phyloP scores from a whole-genome alignment of 352 stramenopile species.

The Pythium rhizo-oryzae region DNA sequence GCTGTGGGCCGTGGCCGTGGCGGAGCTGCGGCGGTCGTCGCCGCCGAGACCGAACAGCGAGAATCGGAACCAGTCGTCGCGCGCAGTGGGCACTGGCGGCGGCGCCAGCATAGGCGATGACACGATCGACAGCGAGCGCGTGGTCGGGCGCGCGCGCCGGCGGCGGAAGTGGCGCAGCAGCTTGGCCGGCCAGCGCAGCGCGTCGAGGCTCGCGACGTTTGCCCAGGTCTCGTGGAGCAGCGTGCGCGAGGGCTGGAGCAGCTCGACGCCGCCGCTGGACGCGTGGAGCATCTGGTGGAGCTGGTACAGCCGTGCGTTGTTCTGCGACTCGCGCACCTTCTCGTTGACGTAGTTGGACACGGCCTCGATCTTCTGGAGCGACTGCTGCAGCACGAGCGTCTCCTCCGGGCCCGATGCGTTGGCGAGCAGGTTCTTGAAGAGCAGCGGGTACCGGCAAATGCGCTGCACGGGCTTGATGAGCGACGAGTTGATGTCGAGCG shows the following conservation, averaged over 20 bases:
- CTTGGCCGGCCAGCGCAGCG: slow-evolving; percentile 31
- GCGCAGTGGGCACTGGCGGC: background rate
- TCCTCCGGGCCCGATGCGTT: slow-evolving; percentile 40
- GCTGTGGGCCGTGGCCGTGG: slow-evolving; percentile 16
- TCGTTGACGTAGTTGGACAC: slow-evolving; percentile 67
- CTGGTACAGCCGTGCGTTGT: slow-evolving; percentile 55
- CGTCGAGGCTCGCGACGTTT: slow-evolving; percentile 37
- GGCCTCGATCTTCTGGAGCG: slow-evolving; percentile 46
- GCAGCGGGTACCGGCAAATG: slow-evolving; percentile 68
- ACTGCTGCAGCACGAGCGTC: slow-evolving; percentile 34
- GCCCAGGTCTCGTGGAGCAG: slow-evolving; percentile 46
- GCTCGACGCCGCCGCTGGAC: slow-evolving; percentile 29
- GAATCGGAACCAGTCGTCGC: slow-evolving; percentile 20
- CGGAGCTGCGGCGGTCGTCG: slow-evolving; percentile 27
- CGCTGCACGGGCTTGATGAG: slow-evolving; percentile 78
- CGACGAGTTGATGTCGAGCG: slow-evolving; percentile 51
- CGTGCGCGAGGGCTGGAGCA: slow-evolving; percentile 53
- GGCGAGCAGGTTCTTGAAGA: slow-evolving; percentile 51
- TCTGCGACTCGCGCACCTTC: slow-evolving; percentile 60
- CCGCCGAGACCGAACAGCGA: slow-evolving; percentile 19
- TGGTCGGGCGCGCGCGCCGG: background rate
- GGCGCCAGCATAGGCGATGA: background rate
- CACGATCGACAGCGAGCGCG: slow-evolving; percentile 6
- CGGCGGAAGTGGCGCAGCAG: slow-evolving; percentile 27
- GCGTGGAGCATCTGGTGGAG: slow-evolving; percentile 48